Base-by-base conservation (phyloP, 2,329 filamentous ascomycete genomes). In the Ustulina deusta region DNA sequence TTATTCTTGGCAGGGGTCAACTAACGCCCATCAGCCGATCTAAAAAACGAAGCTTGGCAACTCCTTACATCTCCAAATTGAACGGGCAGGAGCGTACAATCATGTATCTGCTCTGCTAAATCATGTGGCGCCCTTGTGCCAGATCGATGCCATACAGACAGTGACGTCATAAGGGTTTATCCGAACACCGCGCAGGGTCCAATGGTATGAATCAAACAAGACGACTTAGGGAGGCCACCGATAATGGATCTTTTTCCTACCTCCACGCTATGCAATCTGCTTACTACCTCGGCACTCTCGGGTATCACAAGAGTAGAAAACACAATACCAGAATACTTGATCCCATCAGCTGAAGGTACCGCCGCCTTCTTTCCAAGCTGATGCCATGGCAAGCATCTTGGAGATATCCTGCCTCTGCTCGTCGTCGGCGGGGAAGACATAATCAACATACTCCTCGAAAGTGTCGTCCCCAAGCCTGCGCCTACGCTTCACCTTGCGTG, bases 361-460 rank as follows among this genome's bases (percentile, higher is more conserved):
- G 17, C 83, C 84, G 10, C 82, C 81, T 70, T 91, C 87, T 84
- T 97, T 97, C 93, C 95, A 98, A 73, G 90, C 89, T 79, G 94
- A 90, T 65, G 95, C 94, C 87, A 91, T 91, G 69, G 93, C 90
- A 82, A 97, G 83, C 79, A 98, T 84, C 78, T 92, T 93, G 59
- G 92, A 92, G 79, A 97, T 83, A 75, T 93, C 94, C 73, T 91
- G 91, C 63, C 91, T 91, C 78, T 93, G 91, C 82, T 93, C 89
- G 79, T 97, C 94, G 82, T 98, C 96, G 4, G 93, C 94, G 0
- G 96, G 96, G 88, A 99, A 99, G 38, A 99, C 89, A 75, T 97
- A 98, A 79, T 98, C 96, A 82, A 96, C 89, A 80, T 97, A 98
- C 83, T 99, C 96, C 85, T 99, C 94, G 83, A 93, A 97, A 42